Evolutionary conservation across 495 filamentous ascomycete genomes (phyloP).

Genomic region (Barbatosphaeria neglecta): DNA sequence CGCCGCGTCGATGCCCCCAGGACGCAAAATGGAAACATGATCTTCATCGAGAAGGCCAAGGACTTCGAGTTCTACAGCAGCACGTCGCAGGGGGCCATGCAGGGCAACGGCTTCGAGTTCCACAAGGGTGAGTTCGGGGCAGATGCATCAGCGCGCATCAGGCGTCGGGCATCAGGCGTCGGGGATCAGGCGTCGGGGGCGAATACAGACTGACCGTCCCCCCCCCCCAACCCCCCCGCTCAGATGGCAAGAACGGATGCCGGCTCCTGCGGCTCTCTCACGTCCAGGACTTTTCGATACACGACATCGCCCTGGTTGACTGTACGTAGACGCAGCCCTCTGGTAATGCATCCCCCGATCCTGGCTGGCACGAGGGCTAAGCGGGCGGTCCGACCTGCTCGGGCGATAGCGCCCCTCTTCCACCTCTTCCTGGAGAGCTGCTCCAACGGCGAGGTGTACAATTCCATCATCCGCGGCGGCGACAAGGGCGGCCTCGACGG

Average conservation of each 20-base stretch:
- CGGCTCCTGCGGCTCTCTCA: constrained; percentile 5
- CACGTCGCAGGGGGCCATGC: constrained; percentile 37
- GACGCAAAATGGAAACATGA: constrained; percentile 35
- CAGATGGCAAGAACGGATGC: constrained; percentile 6
- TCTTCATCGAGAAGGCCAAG: constrained; percentile 32
- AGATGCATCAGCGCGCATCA: too few species aligned
- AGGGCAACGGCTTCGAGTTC: constrained; percentile 36
- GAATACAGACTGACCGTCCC: too few species aligned
- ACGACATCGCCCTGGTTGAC: constrained; percentile 32
- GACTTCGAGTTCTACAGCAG: constrained; percentile 44
- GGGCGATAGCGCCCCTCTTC: constrained; percentile 32
- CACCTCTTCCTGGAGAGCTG: constrained; percentile 39
- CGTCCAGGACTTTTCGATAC: constrained; percentile 32
- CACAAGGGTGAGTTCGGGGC: constrained; percentile 1
- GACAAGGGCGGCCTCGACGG: constrained; percentile 40
- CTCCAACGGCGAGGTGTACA: constrained; percentile 39
- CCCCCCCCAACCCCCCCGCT: too few species aligned
- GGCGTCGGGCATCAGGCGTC: too few species aligned
- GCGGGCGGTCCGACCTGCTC: not conserved
- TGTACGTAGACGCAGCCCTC: not conserved
- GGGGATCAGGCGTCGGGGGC: too few species aligned
- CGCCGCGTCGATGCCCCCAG: too few species aligned
- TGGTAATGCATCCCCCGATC: not conserved
- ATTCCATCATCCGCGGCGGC: constrained; percentile 40
- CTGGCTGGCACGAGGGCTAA: not conserved